These are phyloP conservation scores for Jatropha multifida DNA, from an alignment of 441 rosid genomes.

Conservation along the genomic window DNA sequence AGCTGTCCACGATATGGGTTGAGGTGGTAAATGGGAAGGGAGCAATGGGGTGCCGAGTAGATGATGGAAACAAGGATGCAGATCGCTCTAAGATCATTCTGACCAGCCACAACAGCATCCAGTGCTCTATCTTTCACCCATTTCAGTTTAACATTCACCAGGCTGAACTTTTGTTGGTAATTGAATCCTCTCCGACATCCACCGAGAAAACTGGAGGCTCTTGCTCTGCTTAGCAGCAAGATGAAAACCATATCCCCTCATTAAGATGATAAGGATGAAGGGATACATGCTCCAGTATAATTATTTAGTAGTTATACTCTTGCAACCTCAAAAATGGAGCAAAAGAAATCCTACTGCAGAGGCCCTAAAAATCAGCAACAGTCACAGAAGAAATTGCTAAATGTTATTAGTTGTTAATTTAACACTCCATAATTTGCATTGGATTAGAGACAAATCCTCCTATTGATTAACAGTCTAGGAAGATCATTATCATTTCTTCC, in stretches of 20 bases:
- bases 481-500: not conserved
- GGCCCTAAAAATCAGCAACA: not conserved
- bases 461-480: too few species aligned
- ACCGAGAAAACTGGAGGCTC: slow-evolving; percentile 23
- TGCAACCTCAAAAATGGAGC: not conserved
- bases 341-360: not conserved
- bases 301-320: not conserved
- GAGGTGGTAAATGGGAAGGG: slow-evolving; percentile 57
- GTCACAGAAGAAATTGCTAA: too few species aligned
- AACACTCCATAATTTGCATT: not conserved
- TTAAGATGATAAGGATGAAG: too few species aligned
- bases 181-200: slow-evolving; percentile 36
- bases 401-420: not conserved
- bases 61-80: slow-evolving; percentile 57
- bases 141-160: slow-evolving; percentile 78
- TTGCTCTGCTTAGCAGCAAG: slow-evolving; percentile 21
- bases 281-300: too few species aligned
- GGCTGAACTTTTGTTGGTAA: slow-evolving; percentile 49
- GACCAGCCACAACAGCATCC: slow-evolving; percentile 56
- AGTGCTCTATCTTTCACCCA: slow-evolving; percentile 79
- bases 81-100: slow-evolving; percentile 62
- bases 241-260: slow-evolving; percentile 34
- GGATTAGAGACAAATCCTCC: too few species aligned
- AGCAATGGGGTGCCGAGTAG: slow-evolving; percentile 33
- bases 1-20: slow-evolving; percentile 58